Conservation (phyloP, 257 asterid species). For the Anisodus acutangulus region DNA sequence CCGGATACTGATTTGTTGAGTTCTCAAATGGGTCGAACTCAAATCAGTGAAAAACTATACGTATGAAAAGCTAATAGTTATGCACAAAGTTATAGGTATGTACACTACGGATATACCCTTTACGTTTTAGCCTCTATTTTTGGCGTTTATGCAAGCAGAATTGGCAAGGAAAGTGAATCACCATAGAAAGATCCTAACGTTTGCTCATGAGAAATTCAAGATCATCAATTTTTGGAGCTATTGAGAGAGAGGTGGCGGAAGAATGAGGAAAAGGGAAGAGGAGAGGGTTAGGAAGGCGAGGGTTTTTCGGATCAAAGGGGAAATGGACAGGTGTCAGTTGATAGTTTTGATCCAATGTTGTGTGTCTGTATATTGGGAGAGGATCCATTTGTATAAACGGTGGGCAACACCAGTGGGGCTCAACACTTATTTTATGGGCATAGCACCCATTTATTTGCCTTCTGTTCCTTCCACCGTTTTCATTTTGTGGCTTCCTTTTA, state of each 20-base stretch:
- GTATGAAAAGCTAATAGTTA: background rate
- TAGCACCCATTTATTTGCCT: background rate
- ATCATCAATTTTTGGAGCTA: conserved; percentile 35
- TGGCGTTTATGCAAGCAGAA: conserved; percentile 50
- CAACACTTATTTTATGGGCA: background rate
- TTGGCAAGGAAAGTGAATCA: conserved; percentile 66
- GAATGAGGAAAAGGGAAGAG: conserved; percentile 36
- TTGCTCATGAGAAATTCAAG: conserved; percentile 33
- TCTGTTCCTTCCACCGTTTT: too few species aligned
- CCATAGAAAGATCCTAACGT: conserved; percentile 37
- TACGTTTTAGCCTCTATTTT: conserved; percentile 31
- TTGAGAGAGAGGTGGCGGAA: conserved; percentile 41
- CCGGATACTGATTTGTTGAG: conserved; percentile 33
- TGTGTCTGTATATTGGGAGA: background rate
- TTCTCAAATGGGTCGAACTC: conserved; percentile 40
- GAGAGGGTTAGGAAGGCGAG: conserved; percentile 23
- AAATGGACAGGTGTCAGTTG: background rate
- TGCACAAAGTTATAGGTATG: background rate
- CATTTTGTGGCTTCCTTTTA: too few species aligned
- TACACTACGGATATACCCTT: background rate
- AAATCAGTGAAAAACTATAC: conserved; percentile 37
- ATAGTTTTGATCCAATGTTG: background rate
- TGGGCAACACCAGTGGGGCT: conserved; percentile 30
- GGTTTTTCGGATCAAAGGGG: background rate
- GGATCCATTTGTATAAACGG: conserved; percentile 12